Base-by-base conservation (phyloP, 805 yeast genomes). In the Lipomyces sp. region DNA sequence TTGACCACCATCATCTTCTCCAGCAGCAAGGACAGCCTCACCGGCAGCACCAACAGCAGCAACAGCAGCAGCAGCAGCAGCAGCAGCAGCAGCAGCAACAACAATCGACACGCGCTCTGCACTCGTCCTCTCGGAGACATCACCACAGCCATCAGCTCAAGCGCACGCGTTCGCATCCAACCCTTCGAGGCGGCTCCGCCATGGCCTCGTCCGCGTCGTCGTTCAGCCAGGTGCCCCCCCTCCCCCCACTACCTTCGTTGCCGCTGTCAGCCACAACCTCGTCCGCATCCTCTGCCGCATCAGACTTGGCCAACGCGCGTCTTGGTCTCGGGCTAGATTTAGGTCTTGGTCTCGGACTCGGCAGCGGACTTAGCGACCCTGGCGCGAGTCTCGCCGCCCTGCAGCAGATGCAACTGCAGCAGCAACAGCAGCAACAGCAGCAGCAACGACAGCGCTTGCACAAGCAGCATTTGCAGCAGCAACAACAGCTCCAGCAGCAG, bases 1-100 rank as follows among this genome's bases (percentile, higher is more conserved):
- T 67, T 47, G 52, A 41, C 3, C 49, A 53, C 34, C 63, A 50
- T 13, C 58, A 51, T 28, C 61, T 55, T 24, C 60, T 49, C 24
- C 28, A 37, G 24, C 28, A 6, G 14, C 28, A 37, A 14, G 18
- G 7, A 22, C 28, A 37, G 18, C 28, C 8, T 11, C 28, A 37
- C 13, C 24, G 8, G 39, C 8, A 7, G 28, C 39, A 19, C n/a
- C 43, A 39, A 29, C 49, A 39, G 22, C n/a, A 23, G 7, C 32
- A 26, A 11, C 26, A 35, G 3, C 36, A 36, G 13, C 38, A 37
- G 38, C 43, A 34, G 10, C 29, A 22, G 21, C 40, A 14, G 11
- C 2, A 11, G 10, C 32, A 33, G 11, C 40, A 23, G 1, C 26
- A 21, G 14, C 16, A 23, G 40, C 28, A 23, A 34, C 11, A 6